Base-by-base conservation (phyloP, 805 yeast genomes). In the Hanseniaspora vineae region DNA sequence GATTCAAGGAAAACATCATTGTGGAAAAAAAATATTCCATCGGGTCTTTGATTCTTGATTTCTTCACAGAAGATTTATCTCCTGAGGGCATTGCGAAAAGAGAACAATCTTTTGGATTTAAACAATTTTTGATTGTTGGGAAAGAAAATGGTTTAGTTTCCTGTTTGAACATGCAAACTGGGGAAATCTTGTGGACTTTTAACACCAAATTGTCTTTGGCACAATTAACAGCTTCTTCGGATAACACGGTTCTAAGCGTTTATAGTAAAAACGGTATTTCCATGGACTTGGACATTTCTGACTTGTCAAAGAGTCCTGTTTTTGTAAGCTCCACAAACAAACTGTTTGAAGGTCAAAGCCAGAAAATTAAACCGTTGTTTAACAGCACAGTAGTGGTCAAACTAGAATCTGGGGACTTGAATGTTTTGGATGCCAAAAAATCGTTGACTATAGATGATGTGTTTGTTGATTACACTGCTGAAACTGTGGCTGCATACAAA, bases 101-200 rank as follows among this genome's bases (percentile, higher is more conserved):
- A 48, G 57, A 61, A 37, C 39, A 55, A 6, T 67, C 61, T 31
- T 76, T 77, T 62, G 81, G 81, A 1, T 67, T 72, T 33, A 55
- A 61, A 8, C 76, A 76, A 49, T 57, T 59, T 5, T 50, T 77
- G 29, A 58, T 76, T 2, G 66, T 67, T 0, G 65, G 71, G 2
- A 69, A 77, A 0, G 54, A 57, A 12, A 58, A 58, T 42, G 73
- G 74, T 5, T 66, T 64, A 43, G 45, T 80, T 1, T 59, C 70
- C 10, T 77, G 75, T 1, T 56, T 76, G 15, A 67, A 72, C 50
- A 58, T 74, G 1, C 54, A 60, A 6, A 60, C 68, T 45, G 75
- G 76, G 17, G 53, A 59, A 14, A 35, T 46, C 19, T 52, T 61
- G 6, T 78, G 81, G 82, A 54, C 48, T 4, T 51, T 62, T 23